phyloP scores from a whole-genome alignment of 768 basidiomycete species.

The Astraeus odoratus region DNA sequence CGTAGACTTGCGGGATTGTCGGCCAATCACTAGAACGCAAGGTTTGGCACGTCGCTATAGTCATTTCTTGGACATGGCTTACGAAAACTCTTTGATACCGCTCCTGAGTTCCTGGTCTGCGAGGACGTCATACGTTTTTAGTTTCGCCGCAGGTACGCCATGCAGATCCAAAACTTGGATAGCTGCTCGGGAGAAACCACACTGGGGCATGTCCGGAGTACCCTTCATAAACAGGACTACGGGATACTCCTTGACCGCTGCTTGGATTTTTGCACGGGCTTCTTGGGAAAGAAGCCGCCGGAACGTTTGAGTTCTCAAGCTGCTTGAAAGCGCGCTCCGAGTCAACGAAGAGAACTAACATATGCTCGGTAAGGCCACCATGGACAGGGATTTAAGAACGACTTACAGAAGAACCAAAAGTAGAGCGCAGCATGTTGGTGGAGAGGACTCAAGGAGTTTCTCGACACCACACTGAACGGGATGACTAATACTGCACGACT shows the following conservation, averaged over 20 bases:
- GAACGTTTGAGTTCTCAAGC: constrained; percentile 7
- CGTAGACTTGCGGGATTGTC: constrained; percentile 92
- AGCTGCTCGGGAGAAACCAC: constrained; percentile 93
- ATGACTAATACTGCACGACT: background rate
- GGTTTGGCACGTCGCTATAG: background rate
- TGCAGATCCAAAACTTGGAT: constrained; percentile 86
- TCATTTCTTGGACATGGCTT: constrained; percentile 30
- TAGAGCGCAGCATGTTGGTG: background rate
- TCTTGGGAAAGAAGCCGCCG: constrained; percentile 56
- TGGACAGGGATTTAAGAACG: background rate
- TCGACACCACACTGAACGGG: background rate
- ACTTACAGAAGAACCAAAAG: background rate
- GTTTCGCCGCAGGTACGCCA: constrained; percentile 70
- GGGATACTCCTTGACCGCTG: constrained; percentile 67
- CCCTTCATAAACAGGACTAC: constrained; percentile 99
- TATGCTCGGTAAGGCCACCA: background rate
- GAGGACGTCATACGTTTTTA: constrained; percentile 87
- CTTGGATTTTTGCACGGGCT: constrained; percentile 54
- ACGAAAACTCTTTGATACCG: constrained; percentile 97
- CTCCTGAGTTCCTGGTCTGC: constrained; percentile 76
- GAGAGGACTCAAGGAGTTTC: too few species aligned
- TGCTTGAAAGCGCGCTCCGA: constrained; percentile 8
- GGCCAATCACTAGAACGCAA: constrained; percentile 77
- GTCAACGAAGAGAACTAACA: constrained; percentile 3
- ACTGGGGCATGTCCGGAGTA: constrained; percentile 76